Evolutionary conservation across 495 filamentous ascomycete genomes (phyloP).

Genomic region (Friedmanniomyces simplex): DNA sequence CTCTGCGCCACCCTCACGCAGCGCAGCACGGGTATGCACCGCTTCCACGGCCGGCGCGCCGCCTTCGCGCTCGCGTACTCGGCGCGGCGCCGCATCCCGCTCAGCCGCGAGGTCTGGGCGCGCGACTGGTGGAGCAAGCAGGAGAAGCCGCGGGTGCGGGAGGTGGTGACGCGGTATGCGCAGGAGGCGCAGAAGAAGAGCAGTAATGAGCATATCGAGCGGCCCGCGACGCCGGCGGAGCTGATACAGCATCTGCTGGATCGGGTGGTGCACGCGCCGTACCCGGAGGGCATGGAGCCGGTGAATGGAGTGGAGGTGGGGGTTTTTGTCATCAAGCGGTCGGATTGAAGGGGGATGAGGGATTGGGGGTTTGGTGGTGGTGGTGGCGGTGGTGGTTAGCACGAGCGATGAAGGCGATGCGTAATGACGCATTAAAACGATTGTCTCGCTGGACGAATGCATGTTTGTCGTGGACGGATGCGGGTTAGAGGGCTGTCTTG

Average conservation of each 20-base stretch:
- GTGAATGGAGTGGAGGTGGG: conserved; percentile 33
- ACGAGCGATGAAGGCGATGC: background rate
- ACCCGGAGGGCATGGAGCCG: conserved; percentile 18
- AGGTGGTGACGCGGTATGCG: conserved; percentile 49
- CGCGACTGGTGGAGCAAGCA: conserved; percentile 63
- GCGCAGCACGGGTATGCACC: conserved; percentile 29
- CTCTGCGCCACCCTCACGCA: conserved; percentile 34
- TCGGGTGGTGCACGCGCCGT: conserved; percentile 36
- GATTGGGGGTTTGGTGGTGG: background rate
- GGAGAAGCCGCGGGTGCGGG: conserved; percentile 55
- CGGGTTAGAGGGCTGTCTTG: background rate
- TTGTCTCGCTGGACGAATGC: too few relatives aligned
- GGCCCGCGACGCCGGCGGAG: conserved; percentile 39
- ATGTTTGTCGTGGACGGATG: too few relatives aligned
- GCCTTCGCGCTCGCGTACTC: conserved; percentile 43
- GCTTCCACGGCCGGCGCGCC: conserved; percentile 12
- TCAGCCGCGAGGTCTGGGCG: conserved; percentile 50
- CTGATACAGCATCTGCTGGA: conserved; percentile 55
- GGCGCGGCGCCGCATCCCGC: conserved; percentile 40
- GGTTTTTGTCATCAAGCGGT: conserved; percentile 24
- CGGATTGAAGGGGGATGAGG: background rate
- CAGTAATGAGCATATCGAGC: conserved; percentile 23
- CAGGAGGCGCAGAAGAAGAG: conserved; percentile 37
- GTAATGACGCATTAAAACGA: background rate
- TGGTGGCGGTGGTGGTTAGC: too few relatives aligned